phyloP scores from a whole-genome alignment of 768 basidiomycete species.

The Pleurotus cornucopiae region DNA sequence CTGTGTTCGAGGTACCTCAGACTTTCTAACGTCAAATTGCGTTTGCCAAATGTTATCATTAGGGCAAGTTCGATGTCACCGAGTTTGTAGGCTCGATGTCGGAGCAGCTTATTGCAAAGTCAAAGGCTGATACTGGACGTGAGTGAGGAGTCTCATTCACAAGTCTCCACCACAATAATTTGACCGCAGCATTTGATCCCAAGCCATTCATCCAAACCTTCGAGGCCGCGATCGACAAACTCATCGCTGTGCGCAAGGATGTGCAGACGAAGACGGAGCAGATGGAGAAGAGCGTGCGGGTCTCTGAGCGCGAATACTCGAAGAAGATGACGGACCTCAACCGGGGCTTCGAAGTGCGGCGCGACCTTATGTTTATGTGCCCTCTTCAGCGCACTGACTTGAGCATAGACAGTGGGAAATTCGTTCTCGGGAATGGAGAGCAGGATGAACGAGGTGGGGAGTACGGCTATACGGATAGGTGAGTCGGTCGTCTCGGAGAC shows the following conservation, averaged over 20 bases:
- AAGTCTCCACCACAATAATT: background rate
- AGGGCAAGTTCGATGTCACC: conserved; percentile 91
- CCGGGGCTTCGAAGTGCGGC: conserved; percentile 84
- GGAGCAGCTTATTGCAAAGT: conserved; percentile 83
- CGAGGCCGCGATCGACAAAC: conserved; percentile 83
- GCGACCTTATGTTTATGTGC: background rate
- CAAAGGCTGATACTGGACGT: conserved; percentile 83
- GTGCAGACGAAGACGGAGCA: conserved; percentile 88
- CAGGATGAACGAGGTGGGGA: conserved; percentile 88
- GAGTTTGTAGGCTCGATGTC: conserved; percentile 84
- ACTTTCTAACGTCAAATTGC: background rate
- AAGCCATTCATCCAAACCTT: conserved; percentile 91
- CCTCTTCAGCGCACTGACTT: conserved; percentile 5
- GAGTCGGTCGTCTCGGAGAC: conserved; percentile 14
- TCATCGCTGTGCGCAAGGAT: conserved; percentile 84
- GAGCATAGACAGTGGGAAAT: conserved; percentile 72
- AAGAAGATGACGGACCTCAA: conserved; percentile 92
- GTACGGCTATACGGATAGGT: conserved; percentile 94
- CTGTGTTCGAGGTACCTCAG: conserved; percentile 47
- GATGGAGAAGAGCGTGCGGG: conserved; percentile 86
- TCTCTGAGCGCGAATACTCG: conserved; percentile 90
- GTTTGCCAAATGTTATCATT: background rate
- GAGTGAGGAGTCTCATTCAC: conserved; percentile 14
- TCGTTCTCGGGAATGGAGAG: conserved; percentile 89
- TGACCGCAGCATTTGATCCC: conserved; percentile 78